A percentile compares a stretch with the other conserved stretches of the same genome.
Conservation (phyloP, 345 rosid genomes). For the Theobroma cacao region DNA sequence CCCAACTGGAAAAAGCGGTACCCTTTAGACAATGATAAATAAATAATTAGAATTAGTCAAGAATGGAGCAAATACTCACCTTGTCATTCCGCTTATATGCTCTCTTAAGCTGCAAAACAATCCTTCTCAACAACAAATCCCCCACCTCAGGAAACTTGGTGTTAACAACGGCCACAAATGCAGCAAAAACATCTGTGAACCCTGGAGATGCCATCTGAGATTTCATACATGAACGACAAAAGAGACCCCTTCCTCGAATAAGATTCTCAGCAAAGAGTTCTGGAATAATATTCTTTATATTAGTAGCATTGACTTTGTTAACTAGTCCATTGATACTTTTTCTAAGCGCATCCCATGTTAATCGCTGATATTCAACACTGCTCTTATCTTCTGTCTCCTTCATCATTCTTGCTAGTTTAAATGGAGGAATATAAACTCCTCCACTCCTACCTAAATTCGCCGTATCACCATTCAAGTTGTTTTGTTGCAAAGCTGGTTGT, state of each 20-base stretch:
- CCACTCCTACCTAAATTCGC: slow-evolving; percentile 54
- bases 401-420: slow-evolving; percentile 88
- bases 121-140: slow-evolving; percentile 72
- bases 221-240: slow-evolving; percentile 88
- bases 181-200: slow-evolving; percentile 88
- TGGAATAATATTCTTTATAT: slow-evolving; percentile 80
- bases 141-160: slow-evolving; percentile 92
- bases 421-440: slow-evolving; percentile 91
- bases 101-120: slow-evolving; percentile 89
- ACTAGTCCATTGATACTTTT: slow-evolving; percentile 94
- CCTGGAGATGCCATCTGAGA: slow-evolving; percentile 97
- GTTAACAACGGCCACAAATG: slow-evolving; percentile 79
- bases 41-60: background rate
- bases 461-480: slow-evolving; percentile 36
- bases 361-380: slow-evolving; percentile 75
- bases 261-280: slow-evolving; percentile 86
- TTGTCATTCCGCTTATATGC: slow-evolving; percentile 93
- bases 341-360: slow-evolving; percentile 96
- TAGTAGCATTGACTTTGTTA: slow-evolving; percentile 82
- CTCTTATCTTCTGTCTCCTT: slow-evolving; percentile 79
- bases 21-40: background rate
- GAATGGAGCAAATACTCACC: slow-evolving; percentile 31
- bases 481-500: slow-evolving; percentile 27
- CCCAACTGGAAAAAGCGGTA: background rate
- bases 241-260: slow-evolving; percentile 87